Percentiles rank a stretch among this genome's conserved stretches.
Evolutionary conservation across 140 eudicot species (phyloP).

Genomic region (Cichorium intybus): DNA sequence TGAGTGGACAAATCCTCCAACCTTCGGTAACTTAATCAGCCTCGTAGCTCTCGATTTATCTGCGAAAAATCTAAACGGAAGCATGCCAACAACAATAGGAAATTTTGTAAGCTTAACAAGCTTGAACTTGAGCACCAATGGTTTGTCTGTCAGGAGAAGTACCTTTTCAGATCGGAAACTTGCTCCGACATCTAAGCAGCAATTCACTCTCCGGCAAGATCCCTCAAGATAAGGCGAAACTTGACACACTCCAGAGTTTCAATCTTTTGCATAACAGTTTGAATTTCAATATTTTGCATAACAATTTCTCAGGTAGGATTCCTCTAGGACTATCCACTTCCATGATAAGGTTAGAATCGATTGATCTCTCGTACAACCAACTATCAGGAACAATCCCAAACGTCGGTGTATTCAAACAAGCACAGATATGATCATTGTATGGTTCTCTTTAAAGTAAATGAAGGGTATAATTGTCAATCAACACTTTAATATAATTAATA

Average conservation of each 20-base stretch:
- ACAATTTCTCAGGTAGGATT: slow-evolving; percentile 64
- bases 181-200: slow-evolving; percentile 56
- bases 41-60: slow-evolving; percentile 67
- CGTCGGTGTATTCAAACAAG: slow-evolving; percentile 34
- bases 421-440: slow-evolving; percentile 40
- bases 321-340: slow-evolving; percentile 45
- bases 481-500: too few relatives aligned
- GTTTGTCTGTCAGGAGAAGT: slow-evolving; percentile 56
- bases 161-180: slow-evolving; percentile 63
- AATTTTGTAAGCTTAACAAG: slow-evolving; percentile 44
- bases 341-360: slow-evolving; percentile 52
- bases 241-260: slow-evolving; percentile 41
- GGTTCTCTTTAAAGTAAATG: too few relatives aligned
- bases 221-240: slow-evolving; percentile 53
- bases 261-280: too few relatives aligned
- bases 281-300: too few relatives aligned
- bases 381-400: slow-evolving; percentile 67
- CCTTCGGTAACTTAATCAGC: slow-evolving; percentile 39
- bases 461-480: too few relatives aligned
- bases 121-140: slow-evolving; percentile 55
- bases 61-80: too few relatives aligned
- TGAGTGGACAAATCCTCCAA: slow-evolving; percentile 60
- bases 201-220: slow-evolving; percentile 65
- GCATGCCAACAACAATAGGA: slow-evolving; percentile 54
- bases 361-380: slow-evolving; percentile 75